These are phyloP conservation scores for Tolypocladium ovalisporum DNA, from an alignment of 2,329 filamentous ascomycete genomes.

Conservation along the genomic window DNA sequence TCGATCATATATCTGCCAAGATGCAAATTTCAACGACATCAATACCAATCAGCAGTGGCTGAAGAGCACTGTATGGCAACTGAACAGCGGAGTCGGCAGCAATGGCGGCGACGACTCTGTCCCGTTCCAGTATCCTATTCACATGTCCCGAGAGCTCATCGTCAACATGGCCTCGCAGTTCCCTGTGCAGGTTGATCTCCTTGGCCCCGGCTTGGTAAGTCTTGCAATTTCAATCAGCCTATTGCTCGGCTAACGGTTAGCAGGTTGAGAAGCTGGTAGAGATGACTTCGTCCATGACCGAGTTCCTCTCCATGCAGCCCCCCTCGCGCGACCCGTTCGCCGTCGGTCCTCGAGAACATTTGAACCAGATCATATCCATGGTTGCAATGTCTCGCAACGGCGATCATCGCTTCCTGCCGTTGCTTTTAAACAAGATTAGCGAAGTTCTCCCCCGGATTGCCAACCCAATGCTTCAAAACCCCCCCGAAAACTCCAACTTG, in stretches of 20 bases:
- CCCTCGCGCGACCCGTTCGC: constrained; percentile 51
- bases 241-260: background rate
- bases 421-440: constrained; percentile 65
- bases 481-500: constrained; percentile 43
- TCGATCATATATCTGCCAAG: constrained; percentile 39
- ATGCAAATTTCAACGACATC: constrained; percentile 44
- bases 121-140: constrained; percentile 52
- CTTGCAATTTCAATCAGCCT: too few species aligned
- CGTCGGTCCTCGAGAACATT: constrained; percentile 59
- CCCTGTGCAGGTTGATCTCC: constrained; percentile 60
- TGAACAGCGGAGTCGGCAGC: constrained; percentile 40
- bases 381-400: constrained; percentile 63
- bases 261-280: constrained; percentile 74
- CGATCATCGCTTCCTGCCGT: constrained; percentile 64
- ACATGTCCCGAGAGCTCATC: constrained; percentile 52
- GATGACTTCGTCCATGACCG: constrained; percentile 60
- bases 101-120: constrained; percentile 39
- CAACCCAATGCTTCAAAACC: constrained; percentile 48
- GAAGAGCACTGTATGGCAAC: constrained; percentile 52
- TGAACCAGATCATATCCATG: constrained; percentile 57
- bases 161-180: constrained; percentile 59
- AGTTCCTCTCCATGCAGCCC: constrained; percentile 58
- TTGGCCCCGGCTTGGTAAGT: constrained; percentile 63
- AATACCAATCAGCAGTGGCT: constrained; percentile 54
- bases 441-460: constrained; percentile 56